Conservation (phyloP, 2,329 filamentous ascomycete species). For the Fusarium sp. region DNA sequence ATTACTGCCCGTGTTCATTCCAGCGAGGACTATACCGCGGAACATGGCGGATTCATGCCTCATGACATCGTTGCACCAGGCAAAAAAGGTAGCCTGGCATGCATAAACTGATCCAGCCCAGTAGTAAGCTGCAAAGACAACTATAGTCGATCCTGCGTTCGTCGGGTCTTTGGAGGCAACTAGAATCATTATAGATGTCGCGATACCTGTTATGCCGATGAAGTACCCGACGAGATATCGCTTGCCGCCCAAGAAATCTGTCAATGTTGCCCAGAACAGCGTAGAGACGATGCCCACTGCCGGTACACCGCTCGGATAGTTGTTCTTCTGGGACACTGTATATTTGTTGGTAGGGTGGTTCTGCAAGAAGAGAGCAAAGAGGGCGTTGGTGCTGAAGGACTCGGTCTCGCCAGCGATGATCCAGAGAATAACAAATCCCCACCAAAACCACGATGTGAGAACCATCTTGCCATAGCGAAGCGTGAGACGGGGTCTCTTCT, state of each 20-base stretch:
- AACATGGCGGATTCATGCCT: constrained; percentile 72
- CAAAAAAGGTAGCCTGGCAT: constrained; percentile 80
- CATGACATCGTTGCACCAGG: constrained; percentile 80
- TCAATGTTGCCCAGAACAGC: constrained; percentile 76
- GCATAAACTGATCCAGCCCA: constrained; percentile 78
- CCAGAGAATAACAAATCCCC: constrained; percentile 75
- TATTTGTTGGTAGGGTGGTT: constrained; percentile 59
- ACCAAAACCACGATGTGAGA: constrained; percentile 72
- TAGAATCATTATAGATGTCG: constrained; percentile 72
- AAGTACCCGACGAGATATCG: constrained; percentile 76
- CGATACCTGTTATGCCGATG: constrained; percentile 73
- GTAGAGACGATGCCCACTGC: constrained; percentile 71
- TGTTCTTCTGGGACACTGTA: constrained; percentile 64
- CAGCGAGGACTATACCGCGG: constrained; percentile 75
- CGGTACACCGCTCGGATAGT: constrained; percentile 68
- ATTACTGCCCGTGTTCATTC: constrained; percentile 78
- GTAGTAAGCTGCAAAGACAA: constrained; percentile 76
- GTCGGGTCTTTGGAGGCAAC: constrained; percentile 59
- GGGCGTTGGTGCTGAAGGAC: constrained; percentile 74
- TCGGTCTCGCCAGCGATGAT: constrained; percentile 79
- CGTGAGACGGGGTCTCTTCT: constrained; percentile 60
- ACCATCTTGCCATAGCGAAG: constrained; percentile 66
- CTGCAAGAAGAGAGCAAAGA: constrained; percentile 66
- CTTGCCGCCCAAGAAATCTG: constrained; percentile 73
- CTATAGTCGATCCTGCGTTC: constrained; percentile 58